Evolutionary conservation across 495 filamentous ascomycete species (phyloP), one percentile per base, ranked within the genome.

Genomic region (Sordaria brevicollis): DNA sequence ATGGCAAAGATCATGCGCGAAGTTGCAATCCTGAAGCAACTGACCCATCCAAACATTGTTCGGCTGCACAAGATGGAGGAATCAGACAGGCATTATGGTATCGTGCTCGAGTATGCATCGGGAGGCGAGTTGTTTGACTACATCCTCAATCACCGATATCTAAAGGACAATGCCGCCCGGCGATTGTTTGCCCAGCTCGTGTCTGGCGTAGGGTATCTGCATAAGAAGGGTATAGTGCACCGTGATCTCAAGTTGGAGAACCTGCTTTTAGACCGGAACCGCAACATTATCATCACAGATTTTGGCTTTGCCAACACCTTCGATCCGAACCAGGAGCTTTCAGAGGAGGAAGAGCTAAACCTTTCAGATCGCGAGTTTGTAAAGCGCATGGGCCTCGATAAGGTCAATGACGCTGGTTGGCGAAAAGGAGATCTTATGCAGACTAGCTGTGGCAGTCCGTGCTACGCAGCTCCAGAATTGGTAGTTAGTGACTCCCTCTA

Each of bases 221-320:
- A 99, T 81, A 98, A 97, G 80, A 99, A 98, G 79, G 95, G 95
- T 49, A 99, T 99, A 76, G 94, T 99, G 29, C 95, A 99, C 76
- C 90, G 95, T 75, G 95, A 99, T 81, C 83, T 99, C 67, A 99
- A 99, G 80, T 84, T 99, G 70, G 95, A 99, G 81, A 99, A 99
- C 78, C 79, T 99, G 75, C 84, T 99, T 21, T 88, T 99, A 65
- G 95, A 99, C 81, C 88, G 95, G 21, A 97, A 99, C 74, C 89
- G 92, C 57, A 99, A 99, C 80, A 97, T 99, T 77, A 98, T 99
- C 82, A 98, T 99, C 79, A 98, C 95, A 0, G 95, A 99, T 81
- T 99, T 99, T 79, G 95, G 95, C 4, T 99, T 99, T 80, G 95
- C 95, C 65, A 99, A 99, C 78, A 98, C 93, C 4, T 99, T 99